phyloP scores from a whole-genome alignment of 1,284 basidiomycete genomes.

The Tilletia setariae region DNA sequence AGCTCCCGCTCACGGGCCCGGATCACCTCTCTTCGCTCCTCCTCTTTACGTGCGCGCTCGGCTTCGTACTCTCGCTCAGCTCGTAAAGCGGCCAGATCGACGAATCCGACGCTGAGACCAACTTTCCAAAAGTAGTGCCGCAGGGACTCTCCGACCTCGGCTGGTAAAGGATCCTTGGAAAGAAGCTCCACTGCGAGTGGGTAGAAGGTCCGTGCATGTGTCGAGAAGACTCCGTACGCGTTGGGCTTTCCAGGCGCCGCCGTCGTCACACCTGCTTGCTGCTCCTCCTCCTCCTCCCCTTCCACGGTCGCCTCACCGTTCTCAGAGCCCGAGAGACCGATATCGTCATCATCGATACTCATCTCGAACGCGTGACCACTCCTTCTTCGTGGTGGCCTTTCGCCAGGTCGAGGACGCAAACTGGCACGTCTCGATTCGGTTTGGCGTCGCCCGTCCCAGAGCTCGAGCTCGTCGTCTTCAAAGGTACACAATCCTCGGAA shows the following conservation, averaged over 20 bases:
- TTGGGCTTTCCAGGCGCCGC: not conserved
- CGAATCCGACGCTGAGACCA: slow-evolving; percentile 35
- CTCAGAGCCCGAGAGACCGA: slow-evolving; percentile 10
- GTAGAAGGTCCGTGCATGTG: slow-evolving; percentile 43
- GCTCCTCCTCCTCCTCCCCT: not conserved
- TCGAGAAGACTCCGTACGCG: slow-evolving; percentile 25
- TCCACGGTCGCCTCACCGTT: slow-evolving; percentile 17
- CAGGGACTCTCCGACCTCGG: slow-evolving; percentile 32
- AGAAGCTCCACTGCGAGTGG: slow-evolving; percentile 49
- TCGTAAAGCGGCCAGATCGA: slow-evolving; percentile 19
- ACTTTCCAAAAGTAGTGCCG: slow-evolving; percentile 38
- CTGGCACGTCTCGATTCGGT: not conserved
- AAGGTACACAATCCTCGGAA: slow-evolving; percentile 83
- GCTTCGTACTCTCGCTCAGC: slow-evolving; percentile 4
- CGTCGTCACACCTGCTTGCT: not conserved
- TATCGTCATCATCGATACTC: slow-evolving; percentile 20
- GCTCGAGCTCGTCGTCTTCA: slow-evolving; percentile 66
- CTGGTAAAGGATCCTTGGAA: slow-evolving; percentile 34
- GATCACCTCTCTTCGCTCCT: slow-evolving; percentile 5
- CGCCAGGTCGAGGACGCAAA: slow-evolving; percentile 5
- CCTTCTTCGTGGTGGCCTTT: slow-evolving; percentile 15
- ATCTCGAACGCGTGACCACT: slow-evolving; percentile 12
- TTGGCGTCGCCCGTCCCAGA: not conserved
- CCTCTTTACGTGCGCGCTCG: slow-evolving; percentile 3
- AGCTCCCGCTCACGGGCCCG: not conserved